A percentile compares a stretch with the other conserved stretches of the same genome.
phyloP scores from a whole-genome alignment of 2,329 filamentous ascomycete genomes.

The Nannizziopsis barbatae region DNA sequence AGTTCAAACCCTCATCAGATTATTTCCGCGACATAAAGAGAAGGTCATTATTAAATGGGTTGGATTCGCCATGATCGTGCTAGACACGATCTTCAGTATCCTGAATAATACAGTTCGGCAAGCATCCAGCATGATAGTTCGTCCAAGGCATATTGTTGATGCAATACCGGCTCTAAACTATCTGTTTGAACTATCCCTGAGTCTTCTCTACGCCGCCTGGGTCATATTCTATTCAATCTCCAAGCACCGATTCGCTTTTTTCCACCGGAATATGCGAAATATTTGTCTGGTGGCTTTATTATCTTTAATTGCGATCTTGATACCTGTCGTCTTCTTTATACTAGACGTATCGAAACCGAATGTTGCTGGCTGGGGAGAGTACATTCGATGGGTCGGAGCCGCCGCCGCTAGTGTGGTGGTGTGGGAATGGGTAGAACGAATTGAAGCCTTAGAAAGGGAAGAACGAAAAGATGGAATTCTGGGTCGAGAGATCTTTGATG shows the following conservation, averaged over 20 bases:
- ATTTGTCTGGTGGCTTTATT: slow-evolving; percentile 70
- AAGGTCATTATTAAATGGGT: slow-evolving; percentile 99
- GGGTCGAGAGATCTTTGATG: slow-evolving; percentile 82
- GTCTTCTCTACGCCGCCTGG: slow-evolving; percentile 82
- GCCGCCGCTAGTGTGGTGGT: slow-evolving; percentile 92
- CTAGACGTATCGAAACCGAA: slow-evolving; percentile 76
- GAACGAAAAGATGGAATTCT: slow-evolving; percentile 90
- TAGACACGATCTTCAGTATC: slow-evolving; percentile 83
- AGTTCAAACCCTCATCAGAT: slow-evolving; percentile 86
- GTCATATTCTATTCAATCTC: slow-evolving; percentile 88
- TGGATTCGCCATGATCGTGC: slow-evolving; percentile 80
- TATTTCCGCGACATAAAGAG: slow-evolving; percentile 93
- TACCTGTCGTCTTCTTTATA: slow-evolving; percentile 87
- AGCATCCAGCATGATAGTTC: slow-evolving; percentile 25
- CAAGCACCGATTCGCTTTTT: slow-evolving; percentile 83
- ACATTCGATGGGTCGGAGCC: slow-evolving; percentile 91
- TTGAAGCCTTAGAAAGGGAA: slow-evolving; percentile 82
- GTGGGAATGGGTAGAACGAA: slow-evolving; percentile 96
- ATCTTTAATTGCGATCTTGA: slow-evolving; percentile 69
- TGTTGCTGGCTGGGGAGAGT: slow-evolving; percentile 86
- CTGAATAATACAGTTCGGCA: slow-evolving; percentile 71
- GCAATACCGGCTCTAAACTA: slow-evolving; percentile 87
- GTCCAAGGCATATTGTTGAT: slow-evolving; percentile 69
- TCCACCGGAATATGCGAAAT: slow-evolving; percentile 81
- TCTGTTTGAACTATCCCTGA: slow-evolving; percentile 76